Percentiles rank a stretch among this genome's conserved stretches.
Evolutionary conservation across 176 grass and related monocot genomes (phyloP).

Genomic region (Microstegium vimineum): DNA sequence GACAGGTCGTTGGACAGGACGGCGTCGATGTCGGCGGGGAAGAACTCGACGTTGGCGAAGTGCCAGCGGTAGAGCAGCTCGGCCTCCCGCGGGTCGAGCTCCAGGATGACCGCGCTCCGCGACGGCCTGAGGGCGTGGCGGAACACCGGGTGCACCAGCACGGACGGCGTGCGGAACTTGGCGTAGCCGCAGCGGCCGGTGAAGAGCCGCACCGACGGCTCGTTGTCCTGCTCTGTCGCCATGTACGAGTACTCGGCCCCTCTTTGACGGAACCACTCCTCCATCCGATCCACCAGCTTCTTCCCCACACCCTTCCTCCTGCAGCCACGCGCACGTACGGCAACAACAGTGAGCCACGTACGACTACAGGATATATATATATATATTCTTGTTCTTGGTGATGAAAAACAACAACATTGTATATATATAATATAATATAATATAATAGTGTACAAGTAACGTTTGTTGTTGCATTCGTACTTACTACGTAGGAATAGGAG

Average conservation of each 20-base stretch:
- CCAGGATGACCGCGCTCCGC: constrained; percentile 9
- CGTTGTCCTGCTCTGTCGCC: constrained; percentile 76
- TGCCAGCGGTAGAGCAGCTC: constrained; percentile 59
- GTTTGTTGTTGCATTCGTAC: too few relatives aligned
- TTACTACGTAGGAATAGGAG: too few relatives aligned
- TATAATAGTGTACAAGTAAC: too few relatives aligned
- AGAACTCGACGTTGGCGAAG: constrained; percentile 74
- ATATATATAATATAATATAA: too few relatives aligned
- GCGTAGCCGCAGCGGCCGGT: constrained; percentile 75
- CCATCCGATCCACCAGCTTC: constrained; percentile 60
- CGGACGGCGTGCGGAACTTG: constrained; percentile 63
- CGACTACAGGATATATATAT: too few relatives aligned
- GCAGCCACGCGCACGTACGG: neutral
- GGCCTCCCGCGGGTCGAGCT: constrained; percentile 28
- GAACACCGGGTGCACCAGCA: constrained; percentile 85
- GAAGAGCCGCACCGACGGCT: constrained; percentile 72
- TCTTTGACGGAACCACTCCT: constrained; percentile 64
- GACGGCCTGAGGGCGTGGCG: constrained; percentile 41
- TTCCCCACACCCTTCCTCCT: constrained; percentile 66
- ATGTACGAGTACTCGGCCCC: constrained; percentile 87
- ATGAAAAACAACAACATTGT: neutral
- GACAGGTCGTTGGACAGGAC: constrained; percentile 60
- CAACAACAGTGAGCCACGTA: neutral
- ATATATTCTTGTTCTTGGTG: neutral
- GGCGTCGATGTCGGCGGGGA: constrained; percentile 72